These are phyloP conservation scores for Mycena epipterygia DNA, from an alignment of 768 basidiomycete genomes.

Conservation along the genomic window DNA sequence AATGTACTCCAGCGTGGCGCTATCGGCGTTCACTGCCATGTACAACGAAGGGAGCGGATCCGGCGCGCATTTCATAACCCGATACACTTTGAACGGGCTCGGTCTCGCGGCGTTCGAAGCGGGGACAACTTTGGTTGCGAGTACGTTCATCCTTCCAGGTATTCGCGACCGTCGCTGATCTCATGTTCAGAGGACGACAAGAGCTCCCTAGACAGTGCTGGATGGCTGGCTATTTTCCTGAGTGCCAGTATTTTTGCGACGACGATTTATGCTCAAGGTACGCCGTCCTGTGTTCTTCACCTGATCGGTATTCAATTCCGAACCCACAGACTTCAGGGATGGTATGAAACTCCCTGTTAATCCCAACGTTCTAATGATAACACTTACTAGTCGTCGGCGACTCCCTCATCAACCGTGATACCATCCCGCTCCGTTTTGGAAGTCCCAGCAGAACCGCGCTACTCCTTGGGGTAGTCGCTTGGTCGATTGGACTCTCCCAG, in stretches of 20 bases:
- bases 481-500: constrained; percentile 49
- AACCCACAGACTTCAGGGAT: constrained; percentile 26
- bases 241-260: constrained; percentile 54
- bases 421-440: constrained; percentile 58
- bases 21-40: constrained; percentile 31
- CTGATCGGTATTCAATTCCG: not conserved
- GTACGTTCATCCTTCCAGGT: constrained; percentile 16
- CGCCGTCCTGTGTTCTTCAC: too few relatives aligned
- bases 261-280: constrained; percentile 56
- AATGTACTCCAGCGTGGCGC: constrained; percentile 30
- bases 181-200: constrained; percentile 36
- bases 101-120: constrained; percentile 36
- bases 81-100: constrained; percentile 30
- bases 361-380: constrained; percentile 49
- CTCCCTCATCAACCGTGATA: constrained; percentile 49
- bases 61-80: constrained; percentile 18
- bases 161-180: not conserved
- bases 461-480: constrained; percentile 46
- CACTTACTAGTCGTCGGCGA: constrained; percentile 48
- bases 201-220: constrained; percentile 40
- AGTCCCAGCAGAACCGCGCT: constrained; percentile 38
- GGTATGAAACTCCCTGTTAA: not conserved
- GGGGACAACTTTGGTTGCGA: constrained; percentile 33
- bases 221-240: constrained; percentile 45
- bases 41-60: constrained; percentile 33